Base-by-base conservation (phyloP, 2,329 filamentous ascomycete species). In the Hypoxylon rubiginosum region DNA sequence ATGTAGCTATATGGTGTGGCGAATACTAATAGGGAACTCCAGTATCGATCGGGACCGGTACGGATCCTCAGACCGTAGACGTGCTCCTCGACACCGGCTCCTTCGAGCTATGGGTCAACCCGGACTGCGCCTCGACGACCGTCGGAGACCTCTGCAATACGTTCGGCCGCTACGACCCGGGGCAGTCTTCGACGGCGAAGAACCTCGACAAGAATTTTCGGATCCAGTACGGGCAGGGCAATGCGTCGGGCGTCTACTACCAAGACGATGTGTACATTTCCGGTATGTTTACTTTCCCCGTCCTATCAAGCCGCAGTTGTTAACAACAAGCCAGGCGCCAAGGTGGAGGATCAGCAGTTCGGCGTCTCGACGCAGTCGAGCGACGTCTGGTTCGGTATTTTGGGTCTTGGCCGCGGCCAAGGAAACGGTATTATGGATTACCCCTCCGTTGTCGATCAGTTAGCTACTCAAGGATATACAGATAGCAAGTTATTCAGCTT, bases 91-190 rank as follows among this genome's bases (percentile, higher is more conserved):
- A 85, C 64, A 85, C 83, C 0, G 85, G 85, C 15, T 87, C 85
- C 4, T 82, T 82, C 66, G 84, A 86, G 72, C 80, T 87, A 7
- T 87, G 85, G 85, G 82, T 86, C 46, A 85, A 87, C 64, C 84
- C 85, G 0, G 76, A 81, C 56, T 87, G 85, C 71, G 56, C 75
- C 5, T 75, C 76, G 5, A 66, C 75, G 6, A 69, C 71, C 0
- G 76, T 82, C 36, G 69, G 73, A 2, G 57, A 75, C 0, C 78
- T 81, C 49, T 87, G 84, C 72, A 11, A 66, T 0, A 41, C 67
- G 0, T 83, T 83, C 55, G 81, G 84, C 2, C 75, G 78, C 43
- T 87, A 85, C 69, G 77, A 85, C 43, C 81, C 82, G 4, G 59
- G 58, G 0, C 72, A 77, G 51, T 86, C 84, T 15, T 71, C 72